phyloP scores from a whole-genome alignment of 2,329 filamentous ascomycete species.

The Paraphoma sp. region DNA sequence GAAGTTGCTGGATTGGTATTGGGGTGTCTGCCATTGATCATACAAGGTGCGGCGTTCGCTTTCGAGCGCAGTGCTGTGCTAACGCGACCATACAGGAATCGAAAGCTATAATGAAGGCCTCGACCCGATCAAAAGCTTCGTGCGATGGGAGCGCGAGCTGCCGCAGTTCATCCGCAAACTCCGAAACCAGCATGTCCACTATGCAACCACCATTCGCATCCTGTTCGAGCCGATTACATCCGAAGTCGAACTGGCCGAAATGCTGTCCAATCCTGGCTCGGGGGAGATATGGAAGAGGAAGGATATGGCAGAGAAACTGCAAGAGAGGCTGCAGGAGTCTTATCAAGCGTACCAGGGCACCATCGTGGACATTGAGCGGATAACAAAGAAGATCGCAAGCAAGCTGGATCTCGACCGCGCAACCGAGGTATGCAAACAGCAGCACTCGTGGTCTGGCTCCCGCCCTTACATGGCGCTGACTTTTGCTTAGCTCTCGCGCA shows the following conservation, averaged over 20 bases:
- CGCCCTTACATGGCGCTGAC: conserved; percentile 24
- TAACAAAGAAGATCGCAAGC: conserved; percentile 44
- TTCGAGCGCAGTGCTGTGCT: conserved; percentile 5
- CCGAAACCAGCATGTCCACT: conserved; percentile 47
- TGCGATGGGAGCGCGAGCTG: conserved; percentile 44
- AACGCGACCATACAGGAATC: conserved; percentile 20
- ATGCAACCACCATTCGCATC: conserved; percentile 43
- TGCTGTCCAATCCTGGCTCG: conserved; percentile 40
- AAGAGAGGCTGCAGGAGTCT: conserved; percentile 42
- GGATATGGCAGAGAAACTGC: conserved; percentile 33
- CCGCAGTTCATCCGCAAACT: conserved; percentile 46
- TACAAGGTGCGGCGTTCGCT: conserved; percentile 31
- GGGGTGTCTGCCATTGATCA: conserved; percentile 48
- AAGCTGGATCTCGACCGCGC: conserved; percentile 46
- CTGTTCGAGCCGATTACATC: conserved; percentile 46
- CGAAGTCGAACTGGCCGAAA: conserved; percentile 43
- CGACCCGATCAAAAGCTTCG: conserved; percentile 48
- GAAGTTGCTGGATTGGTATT: conserved; percentile 44
- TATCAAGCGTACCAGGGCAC: conserved; percentile 44
- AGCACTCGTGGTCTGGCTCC: background rate
- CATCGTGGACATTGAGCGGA: conserved; percentile 44
- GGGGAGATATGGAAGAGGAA: conserved; percentile 43
- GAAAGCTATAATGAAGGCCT: conserved; percentile 50
- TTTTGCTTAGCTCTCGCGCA: conserved; percentile 34
- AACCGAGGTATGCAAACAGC: conserved; percentile 25